A percentile compares a stretch with the other conserved stretches of the same genome.
Conservation (phyloP, 495 filamentous ascomycete genomes). For the Neurospora intermedia region DNA sequence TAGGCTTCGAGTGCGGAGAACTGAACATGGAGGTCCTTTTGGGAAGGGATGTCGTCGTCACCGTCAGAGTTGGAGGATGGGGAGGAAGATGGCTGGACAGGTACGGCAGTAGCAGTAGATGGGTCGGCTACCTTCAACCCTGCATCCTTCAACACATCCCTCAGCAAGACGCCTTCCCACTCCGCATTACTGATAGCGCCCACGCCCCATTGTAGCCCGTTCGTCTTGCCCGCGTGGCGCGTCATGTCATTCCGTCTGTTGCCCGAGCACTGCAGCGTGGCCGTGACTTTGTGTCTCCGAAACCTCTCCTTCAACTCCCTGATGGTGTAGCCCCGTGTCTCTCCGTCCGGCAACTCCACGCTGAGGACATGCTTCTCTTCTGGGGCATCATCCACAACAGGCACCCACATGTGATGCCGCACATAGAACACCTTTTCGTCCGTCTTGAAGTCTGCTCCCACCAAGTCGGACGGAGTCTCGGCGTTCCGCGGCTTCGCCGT, state of each 20-base stretch:
- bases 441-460: conserved; percentile 39
- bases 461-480: conserved; percentile 39
- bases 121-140: conserved; percentile 22
- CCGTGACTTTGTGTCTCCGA: conserved; percentile 43
- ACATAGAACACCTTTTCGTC: conserved; percentile 48
- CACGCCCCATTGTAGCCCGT: conserved; percentile 49
- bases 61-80: neutral
- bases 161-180: conserved; percentile 49
- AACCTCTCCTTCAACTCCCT: conserved; percentile 43
- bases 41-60: conserved; percentile 9
- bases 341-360: conserved; percentile 45
- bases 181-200: conserved; percentile 50
- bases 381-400: conserved; percentile 25
- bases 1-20: conserved; percentile 52
- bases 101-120: neutral
- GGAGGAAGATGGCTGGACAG: neutral
- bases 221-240: conserved; percentile 37
- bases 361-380: conserved; percentile 37
- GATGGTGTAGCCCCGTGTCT: conserved; percentile 39
- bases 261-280: conserved; percentile 49
- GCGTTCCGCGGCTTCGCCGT: conserved; percentile 46
- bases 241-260: conserved; percentile 55
- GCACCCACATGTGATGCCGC: conserved; percentile 54
- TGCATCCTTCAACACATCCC: conserved; percentile 48
- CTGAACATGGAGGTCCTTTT: conserved; percentile 40